Evolutionary conservation across 2,329 filamentous ascomycete genomes (phyloP).

Genomic region (Epichloe baconii): DNA sequence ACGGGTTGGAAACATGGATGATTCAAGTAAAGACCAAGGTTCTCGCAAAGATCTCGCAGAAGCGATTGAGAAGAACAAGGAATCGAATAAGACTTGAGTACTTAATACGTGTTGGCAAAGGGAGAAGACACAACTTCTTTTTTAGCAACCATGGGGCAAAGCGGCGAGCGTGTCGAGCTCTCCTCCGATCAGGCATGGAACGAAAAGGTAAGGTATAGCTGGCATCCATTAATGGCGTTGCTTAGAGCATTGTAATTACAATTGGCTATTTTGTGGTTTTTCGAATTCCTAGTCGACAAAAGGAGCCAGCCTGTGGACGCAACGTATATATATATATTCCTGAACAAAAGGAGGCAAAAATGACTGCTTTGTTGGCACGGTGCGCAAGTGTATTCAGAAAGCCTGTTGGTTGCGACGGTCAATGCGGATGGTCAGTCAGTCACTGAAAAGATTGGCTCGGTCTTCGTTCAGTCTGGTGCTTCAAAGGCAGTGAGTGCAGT

Average conservation of each 20-base stretch:
- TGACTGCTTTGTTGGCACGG: too few species aligned
- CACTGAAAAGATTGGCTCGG: too few species aligned
- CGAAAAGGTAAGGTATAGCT: neutral
- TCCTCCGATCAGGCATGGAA: neutral
- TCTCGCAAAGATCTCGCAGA: slow-evolving; percentile 40
- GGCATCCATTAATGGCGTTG: slow-evolving; percentile 7
- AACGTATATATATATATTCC: neutral
- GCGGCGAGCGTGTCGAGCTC: neutral
- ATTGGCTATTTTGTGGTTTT: neutral
- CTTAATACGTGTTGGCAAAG: neutral
- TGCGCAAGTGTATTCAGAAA: too few species aligned
- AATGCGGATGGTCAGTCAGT: too few species aligned
- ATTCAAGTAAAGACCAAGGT: slow-evolving; percentile 56
- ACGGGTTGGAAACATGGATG: slow-evolving; percentile 55
- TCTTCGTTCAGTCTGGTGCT: too few species aligned
- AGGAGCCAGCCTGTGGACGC: neutral
- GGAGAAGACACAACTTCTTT: neutral
- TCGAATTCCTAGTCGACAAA: neutral
- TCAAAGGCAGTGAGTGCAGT: too few species aligned
- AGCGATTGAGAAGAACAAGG: slow-evolving; percentile 40
- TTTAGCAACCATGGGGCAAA: slow-evolving; percentile 1
- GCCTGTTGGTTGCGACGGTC: too few species aligned
- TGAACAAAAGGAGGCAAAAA: neutral
- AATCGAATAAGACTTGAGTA: slow-evolving; percentile 38
- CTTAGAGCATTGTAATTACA: slow-evolving; percentile 6